phyloP scores from a whole-genome alignment of 2,329 filamentous ascomycete genomes.

The Fusarium caatingaense region DNA sequence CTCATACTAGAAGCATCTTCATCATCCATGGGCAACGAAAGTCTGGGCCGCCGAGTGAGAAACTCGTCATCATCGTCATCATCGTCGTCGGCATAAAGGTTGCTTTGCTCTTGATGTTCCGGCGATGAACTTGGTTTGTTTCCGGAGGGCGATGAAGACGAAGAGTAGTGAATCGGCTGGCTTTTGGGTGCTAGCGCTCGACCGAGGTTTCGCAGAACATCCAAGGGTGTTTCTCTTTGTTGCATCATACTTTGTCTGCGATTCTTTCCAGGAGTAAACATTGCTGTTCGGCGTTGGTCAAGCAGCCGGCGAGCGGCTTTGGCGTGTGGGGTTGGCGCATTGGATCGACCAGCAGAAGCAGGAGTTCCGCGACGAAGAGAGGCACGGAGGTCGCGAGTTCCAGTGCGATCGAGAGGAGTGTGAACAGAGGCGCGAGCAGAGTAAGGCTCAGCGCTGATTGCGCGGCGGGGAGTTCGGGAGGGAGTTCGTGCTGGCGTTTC shows the following conservation, averaged over 20 bases:
- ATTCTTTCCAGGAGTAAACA: constrained; percentile 69
- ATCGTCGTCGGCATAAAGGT: constrained; percentile 62
- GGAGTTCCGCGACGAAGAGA: constrained; percentile 57
- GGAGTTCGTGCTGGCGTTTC: constrained; percentile 34
- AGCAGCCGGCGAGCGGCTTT: constrained; percentile 69
- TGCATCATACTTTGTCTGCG: constrained; percentile 68
- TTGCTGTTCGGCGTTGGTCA: constrained; percentile 67
- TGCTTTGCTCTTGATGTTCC: constrained; percentile 55
- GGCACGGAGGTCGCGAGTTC: constrained; percentile 52
- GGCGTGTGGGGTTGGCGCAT: constrained; percentile 68
- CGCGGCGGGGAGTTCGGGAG: constrained; percentile 47
- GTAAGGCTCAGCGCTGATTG: constrained; percentile 51
- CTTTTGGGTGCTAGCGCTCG: constrained; percentile 63
- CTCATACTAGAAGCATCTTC: constrained; percentile 66
- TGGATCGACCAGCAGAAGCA: constrained; percentile 57
- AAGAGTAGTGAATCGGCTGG: constrained; percentile 59
- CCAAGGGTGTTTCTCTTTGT: constrained; percentile 66
- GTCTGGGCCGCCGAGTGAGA: constrained; percentile 57
- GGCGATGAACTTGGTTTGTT: constrained; percentile 46
- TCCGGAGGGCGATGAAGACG: constrained; percentile 54
- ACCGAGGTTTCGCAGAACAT: constrained; percentile 65
- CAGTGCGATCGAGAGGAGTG: constrained; percentile 56
- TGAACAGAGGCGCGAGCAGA: constrained; percentile 56
- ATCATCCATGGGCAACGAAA: constrained; percentile 66
- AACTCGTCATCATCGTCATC: constrained; percentile 63